Percentiles rank a stretch among this genome's conserved stretches.
Evolutionary conservation across 805 yeast genomes (phyloP).

Genomic region (Lipomyces starkeyi): DNA sequence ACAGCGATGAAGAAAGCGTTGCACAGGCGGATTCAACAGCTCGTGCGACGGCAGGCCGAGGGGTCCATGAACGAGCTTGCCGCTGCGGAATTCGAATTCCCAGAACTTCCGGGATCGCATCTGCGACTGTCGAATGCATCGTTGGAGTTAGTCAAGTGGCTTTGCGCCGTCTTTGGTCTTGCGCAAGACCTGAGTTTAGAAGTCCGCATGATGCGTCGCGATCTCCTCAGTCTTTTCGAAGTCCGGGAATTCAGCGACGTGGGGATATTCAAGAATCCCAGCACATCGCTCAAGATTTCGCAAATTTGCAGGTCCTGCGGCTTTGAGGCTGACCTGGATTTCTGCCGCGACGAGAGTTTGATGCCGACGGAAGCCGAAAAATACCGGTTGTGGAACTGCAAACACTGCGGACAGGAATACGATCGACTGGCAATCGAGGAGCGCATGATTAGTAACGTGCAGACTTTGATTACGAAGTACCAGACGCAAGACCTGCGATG

Average conservation of each 20-base stretch:
- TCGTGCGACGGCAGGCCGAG: constrained; percentile 74
- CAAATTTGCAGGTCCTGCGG: constrained; percentile 84
- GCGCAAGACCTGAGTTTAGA: constrained; percentile 71
- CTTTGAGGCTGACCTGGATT: constrained; percentile 73
- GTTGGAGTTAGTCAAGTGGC: constrained; percentile 74
- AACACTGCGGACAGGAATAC: constrained; percentile 66
- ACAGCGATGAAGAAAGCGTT: constrained; percentile 44
- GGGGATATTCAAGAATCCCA: constrained; percentile 75
- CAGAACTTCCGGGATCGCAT: constrained; percentile 76
- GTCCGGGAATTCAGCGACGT: constrained; percentile 82
- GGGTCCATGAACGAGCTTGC: constrained; percentile 66
- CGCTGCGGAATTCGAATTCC: constrained; percentile 72
- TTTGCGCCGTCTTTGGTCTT: constrained; percentile 74
- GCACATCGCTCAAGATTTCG: constrained; percentile 67
- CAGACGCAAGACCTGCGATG: constrained; percentile 84
- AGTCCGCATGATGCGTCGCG: constrained; percentile 74
- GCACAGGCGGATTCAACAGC: constrained; percentile 65
- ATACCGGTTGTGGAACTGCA: constrained; percentile 60
- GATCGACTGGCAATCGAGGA: constrained; percentile 80
- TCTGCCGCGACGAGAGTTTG: constrained; percentile 69
- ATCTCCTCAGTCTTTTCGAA: constrained; percentile 73
- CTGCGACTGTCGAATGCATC: constrained; percentile 68
- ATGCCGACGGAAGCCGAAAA: constrained; percentile 28
- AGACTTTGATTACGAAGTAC: constrained; percentile 61
- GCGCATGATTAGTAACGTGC: constrained; percentile 68